A percentile compares a stretch with the other conserved stretches of the same genome.
Evolutionary conservation across 345 rosid species (phyloP).

Genomic region (Lumnitzera racemosa): DNA sequence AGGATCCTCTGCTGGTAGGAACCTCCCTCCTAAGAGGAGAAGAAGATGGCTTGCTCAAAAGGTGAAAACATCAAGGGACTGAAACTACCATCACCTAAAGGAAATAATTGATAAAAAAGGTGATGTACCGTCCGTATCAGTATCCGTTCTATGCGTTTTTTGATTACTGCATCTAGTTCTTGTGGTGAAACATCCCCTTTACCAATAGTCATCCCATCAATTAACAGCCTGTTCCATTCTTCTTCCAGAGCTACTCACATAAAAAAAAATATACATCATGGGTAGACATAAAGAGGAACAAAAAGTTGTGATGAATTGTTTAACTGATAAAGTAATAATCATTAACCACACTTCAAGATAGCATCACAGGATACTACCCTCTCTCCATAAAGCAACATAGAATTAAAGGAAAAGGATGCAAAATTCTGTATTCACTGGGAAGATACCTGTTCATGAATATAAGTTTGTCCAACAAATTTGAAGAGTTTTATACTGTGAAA

Average conservation of each 20-base stretch:
- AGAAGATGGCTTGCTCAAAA: neutral
- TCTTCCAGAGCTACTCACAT: constrained; percentile 73
- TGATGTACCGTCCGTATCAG: constrained; percentile 73
- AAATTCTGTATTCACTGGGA: no score
- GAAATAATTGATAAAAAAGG: neutral
- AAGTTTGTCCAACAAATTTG: neutral
- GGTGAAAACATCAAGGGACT: constrained; percentile 1
- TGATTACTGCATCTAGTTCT: constrained; percentile 59
- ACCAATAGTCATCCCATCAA: constrained; percentile 59
- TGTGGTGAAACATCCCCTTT: constrained; percentile 62
- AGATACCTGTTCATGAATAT: neutral
- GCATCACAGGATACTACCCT: no score
- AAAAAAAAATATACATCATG: neutral
- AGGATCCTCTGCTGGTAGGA: constrained; percentile 83
- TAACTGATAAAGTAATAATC: no score
- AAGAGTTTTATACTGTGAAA: neutral
- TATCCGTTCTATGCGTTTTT: constrained; percentile 69
- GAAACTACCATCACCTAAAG: neutral
- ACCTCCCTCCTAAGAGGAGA: constrained; percentile 69
- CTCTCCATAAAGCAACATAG: no score
- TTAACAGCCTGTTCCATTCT: constrained; percentile 70
- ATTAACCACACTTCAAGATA: no score
- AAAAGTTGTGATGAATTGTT: neutral
- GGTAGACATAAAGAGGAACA: constrained; percentile 1
- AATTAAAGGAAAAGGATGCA: no score